Evolutionary conservation across 164 flowering plant species (phyloP).

Genomic region (Litsea cubeba): DNA sequence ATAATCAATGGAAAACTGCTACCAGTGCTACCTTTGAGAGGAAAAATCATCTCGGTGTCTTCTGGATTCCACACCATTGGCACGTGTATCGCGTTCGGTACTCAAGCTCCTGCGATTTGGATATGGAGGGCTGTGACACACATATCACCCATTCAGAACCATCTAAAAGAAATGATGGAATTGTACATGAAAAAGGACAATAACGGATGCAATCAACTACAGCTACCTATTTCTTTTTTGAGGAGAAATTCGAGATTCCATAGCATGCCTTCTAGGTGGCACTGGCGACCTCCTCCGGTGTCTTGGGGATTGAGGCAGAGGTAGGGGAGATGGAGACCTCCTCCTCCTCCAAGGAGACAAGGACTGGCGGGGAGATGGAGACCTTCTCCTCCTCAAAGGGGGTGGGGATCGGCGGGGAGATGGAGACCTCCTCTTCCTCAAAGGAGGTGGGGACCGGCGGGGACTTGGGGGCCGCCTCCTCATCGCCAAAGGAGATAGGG

Average conservation of each 20-base stretch:
- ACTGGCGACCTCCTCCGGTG: conserved; percentile 40
- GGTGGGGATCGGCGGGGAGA: conserved; percentile 20
- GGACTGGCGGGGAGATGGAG: conserved; percentile 16
- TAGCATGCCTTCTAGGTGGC: conserved; percentile 24
- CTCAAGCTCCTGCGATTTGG: conserved; percentile 28
- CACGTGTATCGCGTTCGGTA: conserved; percentile 18
- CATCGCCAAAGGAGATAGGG: conserved; percentile 23
- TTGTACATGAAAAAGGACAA: neutral
- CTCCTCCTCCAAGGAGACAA: conserved; percentile 21
- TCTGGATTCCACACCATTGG: conserved; percentile 22
- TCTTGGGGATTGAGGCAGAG: conserved; percentile 25
- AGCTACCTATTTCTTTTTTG: conserved; percentile 41
- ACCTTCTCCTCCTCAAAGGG: conserved; percentile 19
- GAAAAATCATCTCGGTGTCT: conserved; percentile 19
- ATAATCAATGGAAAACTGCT: neutral
- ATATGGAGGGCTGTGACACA: conserved; percentile 7
- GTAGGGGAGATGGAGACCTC: conserved; percentile 44
- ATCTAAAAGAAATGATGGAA: neutral
- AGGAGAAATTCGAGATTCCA: conserved; percentile 11
- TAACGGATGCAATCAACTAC: neutral
- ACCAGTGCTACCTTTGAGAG: conserved; percentile 19
- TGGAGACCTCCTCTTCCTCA: conserved; percentile 21
- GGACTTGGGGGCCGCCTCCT: conserved; percentile 40
- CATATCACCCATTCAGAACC: neutral
- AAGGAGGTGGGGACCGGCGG: conserved; percentile 37